Evolutionary conservation across 1,284 basidiomycete genomes (phyloP).

Genomic region (Trichosporon asahii): DNA sequence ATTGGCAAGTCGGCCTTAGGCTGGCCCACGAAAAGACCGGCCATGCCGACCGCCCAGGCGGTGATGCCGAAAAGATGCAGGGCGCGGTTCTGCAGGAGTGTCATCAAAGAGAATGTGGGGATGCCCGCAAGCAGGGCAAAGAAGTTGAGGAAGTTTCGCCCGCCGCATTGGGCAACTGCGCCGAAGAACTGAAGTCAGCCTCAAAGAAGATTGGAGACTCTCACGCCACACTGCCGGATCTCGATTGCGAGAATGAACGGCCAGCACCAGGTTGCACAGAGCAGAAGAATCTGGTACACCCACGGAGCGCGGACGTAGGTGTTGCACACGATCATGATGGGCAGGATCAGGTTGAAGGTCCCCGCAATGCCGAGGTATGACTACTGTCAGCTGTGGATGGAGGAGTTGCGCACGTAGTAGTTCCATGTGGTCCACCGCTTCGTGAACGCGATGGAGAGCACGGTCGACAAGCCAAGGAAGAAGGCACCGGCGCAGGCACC

Average conservation of each 20-base stretch:
- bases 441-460: slow-evolving; percentile 14
- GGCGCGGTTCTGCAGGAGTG: slow-evolving; percentile 65
- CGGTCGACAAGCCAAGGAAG: slow-evolving; percentile 43
- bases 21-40: background rate
- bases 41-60: background rate
- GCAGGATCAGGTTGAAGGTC: slow-evolving; percentile 37
- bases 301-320: background rate
- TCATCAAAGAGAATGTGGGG: slow-evolving; percentile 72
- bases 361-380: slow-evolving; percentile 39
- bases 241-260: slow-evolving; percentile 8
- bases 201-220: background rate
- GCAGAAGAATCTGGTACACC: slow-evolving; percentile 11
- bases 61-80: slow-evolving; percentile 56
- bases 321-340: slow-evolving; percentile 38
- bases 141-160: slow-evolving; percentile 11
- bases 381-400: background rate
- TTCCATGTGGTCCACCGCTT: slow-evolving; percentile 22
- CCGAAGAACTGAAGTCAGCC: background rate
- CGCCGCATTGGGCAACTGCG: background rate
- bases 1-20: background rate
- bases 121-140: slow-evolving; percentile 52
- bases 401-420: background rate
- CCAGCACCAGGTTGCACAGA: slow-evolving; percentile 10
- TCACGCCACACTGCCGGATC: slow-evolving; percentile 3
- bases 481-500: slow-evolving; percentile 34